phyloP scores from a whole-genome alignment of 2,329 filamentous ascomycete species.

The Tympanopsis confertula region DNA sequence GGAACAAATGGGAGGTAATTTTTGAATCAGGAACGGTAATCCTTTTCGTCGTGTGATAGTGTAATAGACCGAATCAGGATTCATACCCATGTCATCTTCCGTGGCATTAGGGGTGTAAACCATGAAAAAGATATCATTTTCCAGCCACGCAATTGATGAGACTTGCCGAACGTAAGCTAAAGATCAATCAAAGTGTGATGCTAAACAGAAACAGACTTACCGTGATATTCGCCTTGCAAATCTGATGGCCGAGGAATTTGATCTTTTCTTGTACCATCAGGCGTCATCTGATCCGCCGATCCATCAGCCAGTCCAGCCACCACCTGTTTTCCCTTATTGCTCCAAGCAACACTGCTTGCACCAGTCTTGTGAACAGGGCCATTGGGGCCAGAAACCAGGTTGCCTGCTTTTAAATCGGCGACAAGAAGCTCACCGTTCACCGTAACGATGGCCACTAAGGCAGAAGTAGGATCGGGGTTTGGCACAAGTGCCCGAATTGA shows the following conservation, averaged over 20 bases:
- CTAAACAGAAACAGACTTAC: constrained; percentile 16
- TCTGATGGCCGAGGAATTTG: constrained; percentile 41
- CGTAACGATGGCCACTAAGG: constrained; percentile 42
- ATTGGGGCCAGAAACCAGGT: constrained; percentile 27
- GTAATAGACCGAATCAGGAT: constrained; percentile 39
- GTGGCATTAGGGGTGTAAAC: constrained; percentile 34
- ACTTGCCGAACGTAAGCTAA: constrained; percentile 16
- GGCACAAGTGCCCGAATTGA: constrained; percentile 40
- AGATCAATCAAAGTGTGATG: background rate
- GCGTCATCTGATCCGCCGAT: constrained; percentile 41
- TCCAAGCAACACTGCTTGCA: constrained; percentile 49
- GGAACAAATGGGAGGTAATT: constrained; percentile 31
- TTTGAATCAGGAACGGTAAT: constrained; percentile 37
- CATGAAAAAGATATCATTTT: constrained; percentile 44
- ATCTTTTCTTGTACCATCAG: constrained; percentile 37
- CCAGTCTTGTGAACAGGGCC: constrained; percentile 37
- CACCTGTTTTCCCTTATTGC: constrained; percentile 49
- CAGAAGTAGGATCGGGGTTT: constrained; percentile 35
- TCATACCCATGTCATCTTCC: constrained; percentile 22
- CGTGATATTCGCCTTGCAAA: constrained; percentile 31
- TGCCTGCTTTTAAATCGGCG: constrained; percentile 38
- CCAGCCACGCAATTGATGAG: constrained; percentile 45
- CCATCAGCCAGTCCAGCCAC: constrained; percentile 49
- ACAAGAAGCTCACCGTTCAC: constrained; percentile 42
- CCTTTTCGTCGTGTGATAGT: constrained; percentile 36